These are phyloP conservation scores for Mortierella sp. DNA, from an alignment of 371 early-diverging fungal genomes.

Conservation along the genomic window DNA sequence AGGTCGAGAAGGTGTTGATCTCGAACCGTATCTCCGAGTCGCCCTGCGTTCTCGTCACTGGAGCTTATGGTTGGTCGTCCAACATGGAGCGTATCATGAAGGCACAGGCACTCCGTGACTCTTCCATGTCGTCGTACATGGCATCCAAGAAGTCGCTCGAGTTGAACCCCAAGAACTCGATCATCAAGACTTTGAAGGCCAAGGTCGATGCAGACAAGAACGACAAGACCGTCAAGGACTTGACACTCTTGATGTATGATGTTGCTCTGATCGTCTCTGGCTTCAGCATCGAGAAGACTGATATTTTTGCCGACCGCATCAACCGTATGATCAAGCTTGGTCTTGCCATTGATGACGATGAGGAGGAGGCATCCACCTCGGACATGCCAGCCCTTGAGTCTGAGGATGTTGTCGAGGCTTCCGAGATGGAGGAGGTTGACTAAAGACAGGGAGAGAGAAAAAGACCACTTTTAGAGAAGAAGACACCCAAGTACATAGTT, in stretches of 20 bases:
- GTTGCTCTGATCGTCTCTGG: slow-evolving; percentile 94
- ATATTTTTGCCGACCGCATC: slow-evolving; percentile 91
- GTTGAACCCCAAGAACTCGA: slow-evolving; percentile 93
- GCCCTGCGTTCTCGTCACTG: slow-evolving; percentile 97
- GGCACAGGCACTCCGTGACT: slow-evolving; percentile 98
- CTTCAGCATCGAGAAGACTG: slow-evolving; percentile 94
- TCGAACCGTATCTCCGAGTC: slow-evolving; percentile 95
- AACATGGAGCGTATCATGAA: slow-evolving; percentile 99
- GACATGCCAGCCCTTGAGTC: slow-evolving; percentile 77
- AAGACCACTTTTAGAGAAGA: background rate
- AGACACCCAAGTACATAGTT: too few species aligned
- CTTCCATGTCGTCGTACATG: slow-evolving; percentile 96
- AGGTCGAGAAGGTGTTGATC: slow-evolving; percentile 98
- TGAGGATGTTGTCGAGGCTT: slow-evolving; percentile 72
- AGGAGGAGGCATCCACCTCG: slow-evolving; percentile 56
- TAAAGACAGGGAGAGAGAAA: slow-evolving; percentile 59
- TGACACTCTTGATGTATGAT: slow-evolving; percentile 91
- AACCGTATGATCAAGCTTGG: slow-evolving; percentile 98
- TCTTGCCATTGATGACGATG: slow-evolving; percentile 89
- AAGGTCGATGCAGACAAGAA: slow-evolving; percentile 90
- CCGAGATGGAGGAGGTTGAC: slow-evolving; percentile 97
- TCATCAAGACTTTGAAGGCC: slow-evolving; percentile 89
- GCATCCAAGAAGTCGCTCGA: slow-evolving; percentile 98
- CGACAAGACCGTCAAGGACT: slow-evolving; percentile 95
- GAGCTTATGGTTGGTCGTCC: slow-evolving; percentile 98